Evolutionary conservation across 176 grass and related monocot genomes (phyloP).

Genomic region (Triticum urartu): DNA sequence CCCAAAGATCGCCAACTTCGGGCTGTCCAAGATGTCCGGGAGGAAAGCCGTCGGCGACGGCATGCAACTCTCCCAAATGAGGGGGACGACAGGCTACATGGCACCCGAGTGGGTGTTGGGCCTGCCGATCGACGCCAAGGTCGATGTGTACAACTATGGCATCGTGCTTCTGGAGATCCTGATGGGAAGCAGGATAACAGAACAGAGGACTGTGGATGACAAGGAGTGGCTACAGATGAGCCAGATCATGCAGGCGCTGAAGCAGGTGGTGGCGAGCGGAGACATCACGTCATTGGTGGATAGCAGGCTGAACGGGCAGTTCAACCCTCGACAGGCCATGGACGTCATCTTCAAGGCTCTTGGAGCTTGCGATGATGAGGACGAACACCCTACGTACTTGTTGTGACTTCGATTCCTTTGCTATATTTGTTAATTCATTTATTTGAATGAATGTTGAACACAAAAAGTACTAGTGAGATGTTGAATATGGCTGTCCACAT

Average conservation of each 20-base stretch:
- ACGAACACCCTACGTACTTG: too few relatives aligned
- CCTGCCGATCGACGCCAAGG: background rate
- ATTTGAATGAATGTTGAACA: too few relatives aligned
- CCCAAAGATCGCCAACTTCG: background rate
- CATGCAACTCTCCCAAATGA: slow-evolving; percentile 14
- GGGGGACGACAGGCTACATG: slow-evolving; percentile 54
- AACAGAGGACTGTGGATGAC: background rate
- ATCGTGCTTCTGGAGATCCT: slow-evolving; percentile 40
- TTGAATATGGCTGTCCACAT: too few relatives aligned
- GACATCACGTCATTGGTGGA: background rate
- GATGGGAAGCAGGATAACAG: background rate
- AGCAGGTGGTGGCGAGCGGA: background rate
- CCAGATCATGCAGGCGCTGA: background rate
- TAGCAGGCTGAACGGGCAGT: background rate
- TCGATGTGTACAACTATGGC: slow-evolving; percentile 23
- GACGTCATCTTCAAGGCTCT: too few relatives aligned
- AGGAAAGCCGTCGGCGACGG: background rate
- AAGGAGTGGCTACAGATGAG: background rate
- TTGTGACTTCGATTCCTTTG: too few relatives aligned
- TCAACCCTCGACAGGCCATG: background rate
- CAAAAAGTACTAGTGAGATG: too few relatives aligned
- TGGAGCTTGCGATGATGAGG: too few relatives aligned
- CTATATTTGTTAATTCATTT: too few relatives aligned
- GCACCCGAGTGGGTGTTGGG: background rate
- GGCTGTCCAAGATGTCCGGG: slow-evolving; percentile 40